phyloP scores from a whole-genome alignment of 176 grass and related monocot species.

The Carex pumila region DNA sequence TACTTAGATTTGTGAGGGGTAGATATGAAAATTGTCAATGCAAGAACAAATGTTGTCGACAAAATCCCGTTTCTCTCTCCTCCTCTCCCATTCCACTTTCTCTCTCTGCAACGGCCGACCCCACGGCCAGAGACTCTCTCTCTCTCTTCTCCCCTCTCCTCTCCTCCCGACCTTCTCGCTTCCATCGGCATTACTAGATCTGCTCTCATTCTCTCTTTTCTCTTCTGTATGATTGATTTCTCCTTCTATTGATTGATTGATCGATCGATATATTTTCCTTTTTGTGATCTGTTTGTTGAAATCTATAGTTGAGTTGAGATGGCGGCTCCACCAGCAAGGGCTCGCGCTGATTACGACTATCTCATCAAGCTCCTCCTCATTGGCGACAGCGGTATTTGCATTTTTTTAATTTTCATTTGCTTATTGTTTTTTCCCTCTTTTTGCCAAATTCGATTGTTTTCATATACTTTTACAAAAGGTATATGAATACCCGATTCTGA shows the following conservation, averaged over 20 bases:
- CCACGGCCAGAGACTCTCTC: slow-evolving; percentile 10
- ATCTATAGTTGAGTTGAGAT: slow-evolving; percentile 3
- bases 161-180: not conserved
- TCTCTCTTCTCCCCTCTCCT: not conserved
- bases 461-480: not conserved
- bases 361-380: slow-evolving; percentile 32
- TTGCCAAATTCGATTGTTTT: not conserved
- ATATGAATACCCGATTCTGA: not conserved
- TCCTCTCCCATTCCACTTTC: not conserved
- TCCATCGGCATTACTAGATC: slow-evolving; percentile 16
- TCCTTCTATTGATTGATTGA: not conserved
- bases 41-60: too few relatives aligned
- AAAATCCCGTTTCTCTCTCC: not conserved
- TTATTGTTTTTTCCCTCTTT: not conserved
- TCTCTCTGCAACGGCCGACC: slow-evolving; percentile 12
- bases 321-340: slow-evolving; percentile 23
- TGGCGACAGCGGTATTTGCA: slow-evolving; percentile 18
- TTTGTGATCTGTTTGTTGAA: not conserved
- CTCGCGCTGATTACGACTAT: slow-evolving; percentile 28
- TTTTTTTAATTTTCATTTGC: not conserved
- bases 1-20: too few relatives aligned
- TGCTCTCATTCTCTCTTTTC: slow-evolving; percentile 11
- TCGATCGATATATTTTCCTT: not conserved
- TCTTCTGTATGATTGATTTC: not conserved
- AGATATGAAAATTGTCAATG: too few relatives aligned